phyloP scores from a whole-genome alignment of 1,284 basidiomycete genomes.

The Schizopora paradoxa region DNA sequence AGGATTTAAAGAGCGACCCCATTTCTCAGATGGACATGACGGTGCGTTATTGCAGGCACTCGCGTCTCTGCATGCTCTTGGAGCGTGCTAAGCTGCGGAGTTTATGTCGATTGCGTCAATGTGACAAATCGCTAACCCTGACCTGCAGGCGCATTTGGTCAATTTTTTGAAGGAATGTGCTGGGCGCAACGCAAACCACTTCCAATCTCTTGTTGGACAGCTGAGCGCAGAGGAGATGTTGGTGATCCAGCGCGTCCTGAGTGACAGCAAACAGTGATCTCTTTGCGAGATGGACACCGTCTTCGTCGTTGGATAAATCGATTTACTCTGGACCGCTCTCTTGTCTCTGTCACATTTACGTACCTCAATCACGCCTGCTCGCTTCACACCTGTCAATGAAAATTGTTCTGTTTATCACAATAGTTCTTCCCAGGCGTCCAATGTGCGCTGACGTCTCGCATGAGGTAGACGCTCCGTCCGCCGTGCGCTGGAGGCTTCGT shows the following conservation, averaged over 20 bases:
- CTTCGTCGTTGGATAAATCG: background rate
- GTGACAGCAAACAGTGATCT: constrained; percentile 21
- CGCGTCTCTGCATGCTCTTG: constrained; percentile 3
- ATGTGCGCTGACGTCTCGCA: too few species aligned
- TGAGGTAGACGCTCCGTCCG: too few species aligned
- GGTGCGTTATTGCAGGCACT: constrained; percentile 40
- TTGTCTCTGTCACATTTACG: too few species aligned
- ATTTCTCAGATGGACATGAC: constrained; percentile 86
- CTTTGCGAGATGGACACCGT: background rate
- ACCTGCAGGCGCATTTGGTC: constrained; percentile 54
- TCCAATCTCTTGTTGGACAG: constrained; percentile 58
- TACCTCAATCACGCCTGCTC: too few species aligned
- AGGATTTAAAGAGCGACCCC: constrained; percentile 83
- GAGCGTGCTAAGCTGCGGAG: constrained; percentile 1
- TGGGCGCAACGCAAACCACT: constrained; percentile 57
- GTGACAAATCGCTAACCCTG: constrained; percentile 23
- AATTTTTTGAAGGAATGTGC: constrained; percentile 70
- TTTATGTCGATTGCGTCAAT: constrained; percentile 8
- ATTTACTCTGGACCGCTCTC: too few species aligned
- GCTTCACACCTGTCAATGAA: too few species aligned
- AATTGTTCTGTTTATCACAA: too few species aligned
- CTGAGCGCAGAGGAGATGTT: constrained; percentile 65
- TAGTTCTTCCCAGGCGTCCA: too few species aligned
- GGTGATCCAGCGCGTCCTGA: constrained; percentile 56
- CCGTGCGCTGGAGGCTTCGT: too few species aligned